Evolutionary conservation across 306 rosid species (phyloP).

Genomic region (Cyamopsis tetragonoloba): DNA sequence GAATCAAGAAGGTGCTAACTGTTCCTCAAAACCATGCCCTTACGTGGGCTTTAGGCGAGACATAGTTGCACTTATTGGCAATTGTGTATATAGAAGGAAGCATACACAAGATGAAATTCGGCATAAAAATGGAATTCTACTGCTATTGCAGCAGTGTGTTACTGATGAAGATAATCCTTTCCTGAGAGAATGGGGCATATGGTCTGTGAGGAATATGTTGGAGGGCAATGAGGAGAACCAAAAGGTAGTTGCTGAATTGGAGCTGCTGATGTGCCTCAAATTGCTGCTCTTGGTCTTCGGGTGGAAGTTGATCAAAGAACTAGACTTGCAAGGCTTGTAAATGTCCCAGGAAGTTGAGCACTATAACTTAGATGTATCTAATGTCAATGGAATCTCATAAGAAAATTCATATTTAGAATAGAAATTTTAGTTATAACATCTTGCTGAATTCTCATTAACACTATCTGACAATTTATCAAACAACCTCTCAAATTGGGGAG

Average conservation of each 20-base stretch:
- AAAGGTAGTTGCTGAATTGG: slow-evolving; percentile 58
- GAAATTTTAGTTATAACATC: neutral
- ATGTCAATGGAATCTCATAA: neutral
- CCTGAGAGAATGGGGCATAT: slow-evolving; percentile 87
- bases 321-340: slow-evolving; percentile 67
- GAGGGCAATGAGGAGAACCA: slow-evolving; percentile 71
- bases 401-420: neutral
- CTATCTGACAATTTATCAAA: neutral
- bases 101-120: slow-evolving; percentile 62
- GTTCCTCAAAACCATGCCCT: slow-evolving; percentile 44
- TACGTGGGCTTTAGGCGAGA: slow-evolving; percentile 76
- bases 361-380: neutral
- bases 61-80: slow-evolving; percentile 61
- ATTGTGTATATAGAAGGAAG: slow-evolving; percentile 59
- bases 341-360: slow-evolving; percentile 33
- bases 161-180: slow-evolving; percentile 77
- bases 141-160: slow-evolving; percentile 81
- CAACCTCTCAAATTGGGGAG: neutral
- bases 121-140: slow-evolving; percentile 50
- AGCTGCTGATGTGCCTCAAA: slow-evolving; percentile 57
- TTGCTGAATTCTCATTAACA: neutral
- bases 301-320: slow-evolving; percentile 28
- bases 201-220: slow-evolving; percentile 70
- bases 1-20: slow-evolving; percentile 25
- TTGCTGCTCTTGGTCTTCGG: slow-evolving; percentile 48